Base-by-base conservation (phyloP, 1,284 basidiomycete species). In the Trichosporon ovoides region DNA sequence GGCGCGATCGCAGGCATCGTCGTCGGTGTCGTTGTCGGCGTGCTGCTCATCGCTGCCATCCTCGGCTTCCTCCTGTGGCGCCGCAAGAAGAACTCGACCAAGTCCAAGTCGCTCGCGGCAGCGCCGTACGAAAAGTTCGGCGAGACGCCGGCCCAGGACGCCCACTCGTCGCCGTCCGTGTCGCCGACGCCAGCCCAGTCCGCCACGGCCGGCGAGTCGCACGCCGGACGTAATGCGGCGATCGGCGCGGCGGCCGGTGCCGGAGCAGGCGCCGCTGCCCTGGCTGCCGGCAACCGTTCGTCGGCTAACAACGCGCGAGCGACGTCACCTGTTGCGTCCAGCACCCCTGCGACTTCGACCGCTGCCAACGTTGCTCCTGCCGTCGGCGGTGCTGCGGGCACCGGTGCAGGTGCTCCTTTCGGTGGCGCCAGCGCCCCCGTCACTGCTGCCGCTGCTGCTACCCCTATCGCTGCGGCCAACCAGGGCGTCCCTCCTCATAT, bases 1-100 rank as follows among this genome's bases (percentile, higher is more conserved):
- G 75, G 75, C 12, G 66, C 66, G 16, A 65, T 75, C 24, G 76
- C 75, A 4, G 75, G 75, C 14, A 71, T 75, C 18, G 69, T 76
- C 36, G 72, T 75, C 10, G 65, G 68, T 36, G 68, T 76, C 12
- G 50, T 77, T 3, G 73, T 65, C 16, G 73, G 70, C 18, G 55
- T 76, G 3, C 34, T 43, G 49, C 60, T 72, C 68, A 55, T 75
- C 33, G 63, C 72, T 33, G 64, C 52, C 7, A 59, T 75, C 33
- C 4, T 73, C 40, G 57, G 70, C 6, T 58, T 69, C 22, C 50
- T 70, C 49, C 65, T 64, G 46, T 60, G 63, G 18, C 66, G 69
- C 20, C 65, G 70, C 34, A 54, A 56, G 51, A 48, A 34, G 52
- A 51, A 51, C 22, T 49, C 54, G n/a, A 36, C 54, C 35, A 48